These are phyloP conservation scores for Pythium periplocum DNA, from an alignment of 352 stramenopile genomes.

Conservation along the genomic window DNA sequence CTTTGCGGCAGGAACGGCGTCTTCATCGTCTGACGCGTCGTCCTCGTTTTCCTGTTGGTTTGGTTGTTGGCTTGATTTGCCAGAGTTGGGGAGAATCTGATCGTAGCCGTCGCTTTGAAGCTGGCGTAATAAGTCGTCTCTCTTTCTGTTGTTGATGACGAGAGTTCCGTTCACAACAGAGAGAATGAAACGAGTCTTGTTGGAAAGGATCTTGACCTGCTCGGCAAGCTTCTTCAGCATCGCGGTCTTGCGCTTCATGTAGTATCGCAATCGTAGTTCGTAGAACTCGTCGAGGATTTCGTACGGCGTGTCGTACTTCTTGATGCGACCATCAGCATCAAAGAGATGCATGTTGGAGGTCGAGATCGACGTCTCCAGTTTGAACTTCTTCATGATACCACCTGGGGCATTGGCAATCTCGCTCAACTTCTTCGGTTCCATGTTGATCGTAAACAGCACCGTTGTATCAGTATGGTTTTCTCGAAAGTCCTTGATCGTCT, in stretches of 20 bases:
- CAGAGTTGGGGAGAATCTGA: slow-evolving; percentile 37
- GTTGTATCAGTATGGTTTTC: slow-evolving; percentile 92
- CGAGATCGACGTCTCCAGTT: slow-evolving; percentile 90
- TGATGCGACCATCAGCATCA: slow-evolving; percentile 85
- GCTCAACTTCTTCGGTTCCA: slow-evolving; percentile 66
- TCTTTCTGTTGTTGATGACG: slow-evolving; percentile 93
- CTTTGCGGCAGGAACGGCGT: slow-evolving; percentile 26
- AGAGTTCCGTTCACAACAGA: slow-evolving; percentile 89
- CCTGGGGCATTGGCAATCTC: slow-evolving; percentile 58
- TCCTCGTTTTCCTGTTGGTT: slow-evolving; percentile 32
- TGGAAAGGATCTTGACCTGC: slow-evolving; percentile 88
- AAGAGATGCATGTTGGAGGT: slow-evolving; percentile 98
- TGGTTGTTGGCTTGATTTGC: slow-evolving; percentile 53
- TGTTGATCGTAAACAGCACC: slow-evolving; percentile 87
- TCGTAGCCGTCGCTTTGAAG: slow-evolving; percentile 89
- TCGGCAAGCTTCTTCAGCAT: slow-evolving; percentile 87
- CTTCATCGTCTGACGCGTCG: slow-evolving; percentile 45
- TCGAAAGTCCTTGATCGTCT: slow-evolving; percentile 89
- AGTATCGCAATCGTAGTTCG: slow-evolving; percentile 88
- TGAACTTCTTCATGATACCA: slow-evolving; percentile 94
- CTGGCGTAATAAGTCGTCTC: slow-evolving; percentile 88
- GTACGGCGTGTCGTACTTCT: slow-evolving; percentile 90
- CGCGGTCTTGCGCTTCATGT: slow-evolving; percentile 88
- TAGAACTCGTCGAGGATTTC: slow-evolving; percentile 95
- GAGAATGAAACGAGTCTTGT: slow-evolving; percentile 96